Conservation (phyloP, 2,329 filamentous ascomycete genomes). For the Triangularia setosa region DNA sequence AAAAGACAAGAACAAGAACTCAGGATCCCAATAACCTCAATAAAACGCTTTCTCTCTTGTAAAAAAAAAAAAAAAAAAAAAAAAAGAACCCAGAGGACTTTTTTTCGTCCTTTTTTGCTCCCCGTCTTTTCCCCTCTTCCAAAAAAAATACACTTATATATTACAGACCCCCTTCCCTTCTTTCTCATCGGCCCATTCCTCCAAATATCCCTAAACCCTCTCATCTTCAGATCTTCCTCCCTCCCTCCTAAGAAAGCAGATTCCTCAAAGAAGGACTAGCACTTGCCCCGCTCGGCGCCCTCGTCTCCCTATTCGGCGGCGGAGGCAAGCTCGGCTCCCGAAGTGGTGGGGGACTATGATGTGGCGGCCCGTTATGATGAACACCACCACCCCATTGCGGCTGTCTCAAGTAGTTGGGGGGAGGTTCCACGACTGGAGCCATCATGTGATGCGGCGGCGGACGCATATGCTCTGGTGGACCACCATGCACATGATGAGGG, state of each 20-base stretch:
- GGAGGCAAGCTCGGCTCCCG: conserved; percentile 21
- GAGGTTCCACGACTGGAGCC: conserved; percentile 14
- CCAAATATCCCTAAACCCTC: neutral
- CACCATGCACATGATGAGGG: conserved; percentile 34
- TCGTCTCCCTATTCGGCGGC: conserved; percentile 36
- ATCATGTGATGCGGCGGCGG: conserved; percentile 11
- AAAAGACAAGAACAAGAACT: too few relatives aligned
- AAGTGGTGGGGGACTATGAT: conserved; percentile 33
- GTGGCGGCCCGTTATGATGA: conserved; percentile 15
- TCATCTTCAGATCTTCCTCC: neutral
- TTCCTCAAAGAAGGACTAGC: conserved; percentile 74
- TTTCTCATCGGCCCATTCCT: neutral
- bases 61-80: too few relatives aligned
- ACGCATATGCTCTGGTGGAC: conserved; percentile 31
- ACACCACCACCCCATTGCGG: conserved; percentile 19
- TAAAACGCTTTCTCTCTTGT: neutral
- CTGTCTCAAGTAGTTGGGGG: conserved; percentile 18
- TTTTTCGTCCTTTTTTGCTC: neutral
- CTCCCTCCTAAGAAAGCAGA: conserved; percentile 44
- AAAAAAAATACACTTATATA: neutral
- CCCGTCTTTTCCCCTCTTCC: neutral
- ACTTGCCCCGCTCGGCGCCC: conserved; percentile 63
- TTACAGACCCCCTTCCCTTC: neutral
- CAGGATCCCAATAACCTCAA: neutral
- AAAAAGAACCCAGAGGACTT: neutral